These are phyloP conservation scores for Nadsonia commutata DNA, from an alignment of 1,139 yeast genomes.

Conservation along the genomic window DNA sequence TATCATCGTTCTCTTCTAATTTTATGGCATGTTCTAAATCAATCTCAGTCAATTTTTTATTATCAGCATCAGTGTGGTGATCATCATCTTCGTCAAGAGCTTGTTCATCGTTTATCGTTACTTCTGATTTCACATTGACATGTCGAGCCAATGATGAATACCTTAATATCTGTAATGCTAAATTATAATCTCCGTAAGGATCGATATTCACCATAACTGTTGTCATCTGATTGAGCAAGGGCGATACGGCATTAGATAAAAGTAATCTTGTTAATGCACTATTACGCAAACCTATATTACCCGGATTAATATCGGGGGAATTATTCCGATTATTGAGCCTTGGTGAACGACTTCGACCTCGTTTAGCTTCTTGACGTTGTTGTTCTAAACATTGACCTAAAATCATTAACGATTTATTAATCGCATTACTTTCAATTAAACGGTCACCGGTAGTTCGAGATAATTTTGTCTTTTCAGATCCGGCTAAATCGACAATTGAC, in stretches of 20 bases:
- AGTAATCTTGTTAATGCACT: neutral
- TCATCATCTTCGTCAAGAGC: too few species aligned
- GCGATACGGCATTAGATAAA: constrained; percentile 27
- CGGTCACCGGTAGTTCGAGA: constrained; percentile 31
- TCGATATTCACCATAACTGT: constrained; percentile 41
- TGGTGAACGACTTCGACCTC: constrained; percentile 20
- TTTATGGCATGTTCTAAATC: neutral
- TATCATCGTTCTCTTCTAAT: constrained; percentile 1
- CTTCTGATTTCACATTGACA: constrained; percentile 10
- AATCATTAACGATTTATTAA: constrained; percentile 31
- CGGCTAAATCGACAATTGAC: constrained; percentile 36
- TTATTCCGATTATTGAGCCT: constrained; percentile 32
- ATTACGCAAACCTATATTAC: neutral
- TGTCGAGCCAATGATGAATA: constrained; percentile 27
- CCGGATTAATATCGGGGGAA: constrained; percentile 30
- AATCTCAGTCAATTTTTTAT: neutral
- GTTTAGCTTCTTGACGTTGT: constrained; percentile 16
- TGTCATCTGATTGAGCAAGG: constrained; percentile 18
- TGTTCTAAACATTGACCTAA: constrained; percentile 34
- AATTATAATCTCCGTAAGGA: constrained; percentile 47
- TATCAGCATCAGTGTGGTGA: neutral
- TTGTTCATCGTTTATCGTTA: neutral
- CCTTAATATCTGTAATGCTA: constrained; percentile 34
- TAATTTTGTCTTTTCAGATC: constrained; percentile 32
- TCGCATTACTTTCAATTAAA: constrained; percentile 32